Evolutionary conservation across 2,329 filamentous ascomycete species (phyloP).

Genomic region (Paramyrothecium sp.): DNA sequence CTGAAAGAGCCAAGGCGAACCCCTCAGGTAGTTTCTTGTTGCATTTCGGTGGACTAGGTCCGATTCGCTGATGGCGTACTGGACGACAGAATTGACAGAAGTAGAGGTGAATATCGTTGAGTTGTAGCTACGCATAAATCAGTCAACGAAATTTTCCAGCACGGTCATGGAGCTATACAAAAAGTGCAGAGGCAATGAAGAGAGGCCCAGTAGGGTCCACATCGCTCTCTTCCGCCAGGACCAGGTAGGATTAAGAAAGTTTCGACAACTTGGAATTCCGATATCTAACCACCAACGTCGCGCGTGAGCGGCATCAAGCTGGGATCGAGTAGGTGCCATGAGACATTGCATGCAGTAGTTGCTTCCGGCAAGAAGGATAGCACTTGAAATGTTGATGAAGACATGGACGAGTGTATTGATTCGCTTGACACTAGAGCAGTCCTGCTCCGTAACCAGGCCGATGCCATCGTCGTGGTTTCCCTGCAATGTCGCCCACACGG

Average conservation of each 20-base stretch:
- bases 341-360: slow-evolving; percentile 34
- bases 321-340: slow-evolving; percentile 26
- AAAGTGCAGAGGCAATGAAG: neutral
- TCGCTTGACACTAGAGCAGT: neutral
- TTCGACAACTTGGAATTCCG: slow-evolving; percentile 13
- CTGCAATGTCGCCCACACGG: neutral
- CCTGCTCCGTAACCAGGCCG: neutral
- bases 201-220: neutral
- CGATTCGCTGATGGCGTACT: neutral
- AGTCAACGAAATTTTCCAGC: neutral
- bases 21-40: neutral
- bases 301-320: slow-evolving; percentile 20
- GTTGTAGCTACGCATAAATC: neutral
- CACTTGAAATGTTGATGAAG: slow-evolving; percentile 11
- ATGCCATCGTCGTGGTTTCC: neutral
- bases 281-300: slow-evolving; percentile 14
- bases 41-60: neutral
- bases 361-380: slow-evolving; percentile 14
- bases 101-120: neutral
- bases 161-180: neutral
- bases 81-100: neutral
- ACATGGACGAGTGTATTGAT: slow-evolving; percentile 8
- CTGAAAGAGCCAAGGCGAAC: too few relatives aligned
- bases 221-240: neutral
- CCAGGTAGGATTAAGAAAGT: slow-evolving; percentile 4